Evolutionary conservation across 1,284 basidiomycete genomes (phyloP).

Genomic region (Cryptococcus depauperatus): DNA sequence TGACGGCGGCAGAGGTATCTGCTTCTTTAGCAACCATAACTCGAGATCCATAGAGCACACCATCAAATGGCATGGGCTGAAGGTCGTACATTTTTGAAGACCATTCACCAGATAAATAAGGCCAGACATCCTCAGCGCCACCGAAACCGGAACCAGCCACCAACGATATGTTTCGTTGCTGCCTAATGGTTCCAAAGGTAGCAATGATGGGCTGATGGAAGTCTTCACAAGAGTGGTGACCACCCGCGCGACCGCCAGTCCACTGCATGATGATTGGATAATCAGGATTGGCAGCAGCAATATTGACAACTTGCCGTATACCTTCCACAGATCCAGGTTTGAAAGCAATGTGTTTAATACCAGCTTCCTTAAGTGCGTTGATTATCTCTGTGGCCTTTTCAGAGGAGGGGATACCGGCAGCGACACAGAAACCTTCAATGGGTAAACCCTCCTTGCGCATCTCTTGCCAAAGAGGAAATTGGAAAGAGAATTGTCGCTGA

Average conservation of each 20-base stretch:
- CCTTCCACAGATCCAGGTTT: slow-evolving; percentile 97
- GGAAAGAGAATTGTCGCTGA: slow-evolving; percentile 93
- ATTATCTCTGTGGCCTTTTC: slow-evolving; percentile 95
- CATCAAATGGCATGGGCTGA: slow-evolving; percentile 99
- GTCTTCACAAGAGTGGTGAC: slow-evolving; percentile 96
- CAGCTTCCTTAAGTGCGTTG: slow-evolving; percentile 60
- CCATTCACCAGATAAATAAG: slow-evolving; percentile 94
- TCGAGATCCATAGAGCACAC: slow-evolving; percentile 88
- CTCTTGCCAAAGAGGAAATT: slow-evolving; percentile 94
- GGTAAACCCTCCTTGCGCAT: slow-evolving; percentile 93
- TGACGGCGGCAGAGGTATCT: slow-evolving; percentile 86
- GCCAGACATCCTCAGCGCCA: slow-evolving; percentile 90
- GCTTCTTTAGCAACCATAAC: slow-evolving; percentile 99
- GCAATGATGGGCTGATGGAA: slow-evolving; percentile 93
- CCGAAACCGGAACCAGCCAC: slow-evolving; percentile 97
- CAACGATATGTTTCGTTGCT: slow-evolving; percentile 78
- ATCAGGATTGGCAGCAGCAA: slow-evolving; percentile 86
- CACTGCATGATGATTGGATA: slow-evolving; percentile 98
- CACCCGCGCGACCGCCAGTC: slow-evolving; percentile 98
- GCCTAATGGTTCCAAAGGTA: slow-evolving; percentile 84
- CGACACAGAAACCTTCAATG: slow-evolving; percentile 95
- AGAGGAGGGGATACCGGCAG: slow-evolving; percentile 85
- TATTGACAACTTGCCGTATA: slow-evolving; percentile 92
- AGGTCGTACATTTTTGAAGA: slow-evolving; percentile 68
- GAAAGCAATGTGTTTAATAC: slow-evolving; percentile 92